Evolutionary conservation across 257 asterid genomes (phyloP), one percentile per base, ranked within the genome.

Genomic region (Forsythia suspensa): DNA sequence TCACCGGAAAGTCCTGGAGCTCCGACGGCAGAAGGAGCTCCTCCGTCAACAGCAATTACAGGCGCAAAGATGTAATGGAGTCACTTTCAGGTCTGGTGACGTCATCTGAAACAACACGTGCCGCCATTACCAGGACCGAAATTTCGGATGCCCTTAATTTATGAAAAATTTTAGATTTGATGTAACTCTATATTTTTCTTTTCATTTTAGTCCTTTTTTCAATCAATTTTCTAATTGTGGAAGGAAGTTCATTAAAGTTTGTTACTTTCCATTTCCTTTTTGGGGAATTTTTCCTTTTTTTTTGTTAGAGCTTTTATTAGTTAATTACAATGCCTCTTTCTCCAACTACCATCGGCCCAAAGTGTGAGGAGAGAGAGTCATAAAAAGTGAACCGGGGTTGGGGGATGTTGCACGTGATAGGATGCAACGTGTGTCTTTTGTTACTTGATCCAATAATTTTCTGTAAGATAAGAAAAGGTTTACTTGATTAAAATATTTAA

Each of bases 1-100:
- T 34, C 97, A 92, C 76, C 87, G 93, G 90, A 92, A 92, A 77
- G 97, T 92, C 36, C 70, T 92, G 39, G 95, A 92, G 68, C 91
- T 92, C 48, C 87, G 94, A 68, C 88, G 94, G 73, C 97, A 92
- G 90, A 92, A 92, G 86, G 97, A 89, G 75, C 71, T 83, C 76
- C 52, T 73, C 76, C 87, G 68, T 61, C 89, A 81, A 15, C 91
- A 88, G 59, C 86, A 77, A 24, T 80, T 40, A 65, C 75, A 79
- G 80, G 74, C 70, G 82, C 87, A 39, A 88, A 84, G 70, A 84
- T 72, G 83, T 89, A 84, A 69, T 90, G 87, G 5, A 80, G 82
- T 73, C 92, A 82, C 59, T 83, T 68, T 77, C 86, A 82, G 77
- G 90, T 86, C 34, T 86, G 91, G 87, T 90, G 86, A 87, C 82